Evolutionary conservation across 2,329 filamentous ascomycete species (phyloP), one percentile per base, ranked within the genome.

Genomic region (Cordyceps pruinosa): DNA sequence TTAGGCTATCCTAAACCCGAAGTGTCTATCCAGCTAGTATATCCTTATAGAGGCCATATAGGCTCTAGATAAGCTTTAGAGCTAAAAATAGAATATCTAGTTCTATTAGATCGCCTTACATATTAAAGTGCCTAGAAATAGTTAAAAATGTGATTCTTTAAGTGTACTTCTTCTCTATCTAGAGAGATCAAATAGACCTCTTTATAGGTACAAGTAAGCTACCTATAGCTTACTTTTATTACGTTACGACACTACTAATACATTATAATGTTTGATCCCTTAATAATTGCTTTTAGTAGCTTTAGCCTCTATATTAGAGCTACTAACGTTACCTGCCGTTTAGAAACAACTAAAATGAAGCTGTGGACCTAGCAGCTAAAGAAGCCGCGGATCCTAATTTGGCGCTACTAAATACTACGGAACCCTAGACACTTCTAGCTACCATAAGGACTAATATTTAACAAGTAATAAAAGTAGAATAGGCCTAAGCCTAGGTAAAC

Each of bases 61-160:
- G 37, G 9, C 2, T 23, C 1, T 23, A 13, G 37, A 41, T 23
- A 12, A 41, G 2, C 37, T 23, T 41, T 8, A 19, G 19, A 21
- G 19, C 8, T 12, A 41, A 41, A 41, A 41, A 23, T 41, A 19
- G 37, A 41, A 41, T 9, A 23, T 41, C 7, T 19, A 41, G 9
- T 41, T 23, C 37, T 6, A 23, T 28, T 58, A 19, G 56, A 50
- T 58, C 37, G 30, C 32, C 9, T 30, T 35, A 37, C 45, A 58
- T n/a, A 39, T 25, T n/a, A 39, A 46, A 28, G 44, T 59, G 28
- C 44, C 37, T n/a, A 23, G 57, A 9, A 4, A 46, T 13, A 23
- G 51, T 54, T 45, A 26, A 45, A 50, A 50, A 37, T 50, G 47
- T 39, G 47, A 50, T 50, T 50, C 47, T 50, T 50, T 19, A 50